Conservation (phyloP, 2,329 filamentous ascomycete genomes). For the Thermoascus crustaceus region DNA sequence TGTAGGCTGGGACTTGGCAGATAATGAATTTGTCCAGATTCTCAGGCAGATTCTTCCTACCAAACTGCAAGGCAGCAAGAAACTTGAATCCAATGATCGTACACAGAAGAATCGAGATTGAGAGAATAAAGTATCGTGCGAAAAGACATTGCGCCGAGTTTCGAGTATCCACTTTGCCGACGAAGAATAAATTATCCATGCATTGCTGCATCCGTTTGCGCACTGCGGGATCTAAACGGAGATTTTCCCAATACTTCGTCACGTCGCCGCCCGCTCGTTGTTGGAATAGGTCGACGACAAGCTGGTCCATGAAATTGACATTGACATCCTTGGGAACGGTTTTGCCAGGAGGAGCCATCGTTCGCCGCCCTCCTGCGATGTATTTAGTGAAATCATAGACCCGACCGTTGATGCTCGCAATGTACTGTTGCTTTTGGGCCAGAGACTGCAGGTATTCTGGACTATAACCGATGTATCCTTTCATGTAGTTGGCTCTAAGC, state of each 20-base stretch:
- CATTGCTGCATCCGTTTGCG: constrained; percentile 69
- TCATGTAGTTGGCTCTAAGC: constrained; percentile 70
- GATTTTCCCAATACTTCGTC: constrained; percentile 69
- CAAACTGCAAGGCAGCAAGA: constrained; percentile 89
- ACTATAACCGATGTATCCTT: constrained; percentile 80
- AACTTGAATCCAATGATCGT: constrained; percentile 91
- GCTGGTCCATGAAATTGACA: constrained; percentile 70
- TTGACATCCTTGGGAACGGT: constrained; percentile 43
- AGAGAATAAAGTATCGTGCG: constrained; percentile 79
- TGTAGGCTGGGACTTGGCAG: constrained; percentile 94
- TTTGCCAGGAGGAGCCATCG: constrained; percentile 50
- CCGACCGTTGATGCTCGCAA: constrained; percentile 69
- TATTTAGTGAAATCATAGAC: constrained; percentile 91
- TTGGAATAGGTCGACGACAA: constrained; percentile 70
- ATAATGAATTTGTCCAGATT: constrained; percentile 98
- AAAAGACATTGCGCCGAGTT: constrained; percentile 80
- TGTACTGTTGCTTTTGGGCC: constrained; percentile 53
- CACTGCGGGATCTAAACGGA: constrained; percentile 50
- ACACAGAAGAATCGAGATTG: constrained; percentile 71
- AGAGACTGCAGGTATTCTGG: constrained; percentile 66
- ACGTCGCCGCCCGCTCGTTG: constrained; percentile 69
- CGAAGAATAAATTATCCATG: constrained; percentile 89
- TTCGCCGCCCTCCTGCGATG: constrained; percentile 61
- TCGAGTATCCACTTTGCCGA: constrained; percentile 84
- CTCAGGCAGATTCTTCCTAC: constrained; percentile 82